A percentile compares a stretch with the other conserved stretches of the same genome.
These are phyloP conservation scores for Ceratobasidium theobromae DNA, from an alignment of 1,284 basidiomycete species.

Conservation along the genomic window DNA sequence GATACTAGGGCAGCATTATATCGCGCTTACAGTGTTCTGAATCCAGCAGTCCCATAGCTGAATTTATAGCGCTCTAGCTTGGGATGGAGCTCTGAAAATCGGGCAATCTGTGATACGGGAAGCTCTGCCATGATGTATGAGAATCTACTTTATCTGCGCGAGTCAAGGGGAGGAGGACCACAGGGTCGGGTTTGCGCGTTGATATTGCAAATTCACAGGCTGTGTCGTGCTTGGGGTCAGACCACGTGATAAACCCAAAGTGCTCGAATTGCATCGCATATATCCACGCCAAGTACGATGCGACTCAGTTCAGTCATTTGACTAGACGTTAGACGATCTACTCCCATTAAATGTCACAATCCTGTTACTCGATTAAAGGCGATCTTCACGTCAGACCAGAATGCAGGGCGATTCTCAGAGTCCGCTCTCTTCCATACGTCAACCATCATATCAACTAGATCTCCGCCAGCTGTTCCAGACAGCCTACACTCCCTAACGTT, in stretches of 20 bases:
- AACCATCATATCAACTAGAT: slow-evolving; percentile 10
- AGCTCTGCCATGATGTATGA: slow-evolving; percentile 19
- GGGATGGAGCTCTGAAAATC: slow-evolving; percentile 53
- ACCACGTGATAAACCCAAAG: not conserved
- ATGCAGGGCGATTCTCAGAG: not conserved
- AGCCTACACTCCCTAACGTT: not conserved
- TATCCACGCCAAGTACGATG: not conserved
- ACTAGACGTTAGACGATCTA: not conserved
- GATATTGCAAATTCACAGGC: slow-evolving; percentile 12
- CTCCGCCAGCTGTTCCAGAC: not conserved
- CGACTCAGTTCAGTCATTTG: not conserved
- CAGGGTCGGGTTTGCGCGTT: not conserved
- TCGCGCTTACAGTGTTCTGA: slow-evolving; percentile 81
- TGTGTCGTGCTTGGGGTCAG: not conserved
- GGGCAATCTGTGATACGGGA: slow-evolving; percentile 21
- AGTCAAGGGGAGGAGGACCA: slow-evolving; percentile 3
- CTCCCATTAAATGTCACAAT: not conserved
- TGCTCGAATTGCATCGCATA: slow-evolving; percentile 2
- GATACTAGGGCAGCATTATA: slow-evolving; percentile 28
- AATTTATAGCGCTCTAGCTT: slow-evolving; percentile 66
- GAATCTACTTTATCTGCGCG: not conserved
- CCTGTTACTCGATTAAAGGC: slow-evolving; percentile 2
- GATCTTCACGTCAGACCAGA: slow-evolving; percentile 8
- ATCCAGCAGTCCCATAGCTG: slow-evolving; percentile 94
- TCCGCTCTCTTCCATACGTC: slow-evolving; percentile 14